A percentile compares a stretch with the other conserved stretches of the same genome.
Conservation (phyloP, 352 stramenopile species). For the Phytophthora hibernalis region DNA sequence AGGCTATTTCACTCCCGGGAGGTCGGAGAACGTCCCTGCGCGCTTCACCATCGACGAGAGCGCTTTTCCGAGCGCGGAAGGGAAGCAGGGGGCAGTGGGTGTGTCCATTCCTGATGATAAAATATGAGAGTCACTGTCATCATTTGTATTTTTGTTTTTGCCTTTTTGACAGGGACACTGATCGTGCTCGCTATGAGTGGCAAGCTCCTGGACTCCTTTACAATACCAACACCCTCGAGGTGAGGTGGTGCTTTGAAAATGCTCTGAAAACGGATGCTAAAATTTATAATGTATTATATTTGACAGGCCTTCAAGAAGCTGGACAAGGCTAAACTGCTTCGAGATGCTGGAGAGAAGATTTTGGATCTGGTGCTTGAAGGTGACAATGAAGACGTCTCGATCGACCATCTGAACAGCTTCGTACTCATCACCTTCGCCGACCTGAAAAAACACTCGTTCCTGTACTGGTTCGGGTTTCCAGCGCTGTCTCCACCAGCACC, state of each 20-base stretch:
- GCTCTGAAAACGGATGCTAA: neutral
- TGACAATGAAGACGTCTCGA: constrained; percentile 12
- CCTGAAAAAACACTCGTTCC: constrained; percentile 93
- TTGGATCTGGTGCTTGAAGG: constrained; percentile 41
- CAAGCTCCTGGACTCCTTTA: constrained; percentile 65
- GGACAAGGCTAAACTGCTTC: constrained; percentile 83
- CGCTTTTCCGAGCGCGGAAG: constrained; percentile 49
- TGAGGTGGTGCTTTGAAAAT: constrained; percentile 20
- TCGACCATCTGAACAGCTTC: constrained; percentile 85
- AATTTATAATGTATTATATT: neutral
- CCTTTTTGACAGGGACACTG: constrained; percentile 26
- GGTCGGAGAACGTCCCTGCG: constrained; percentile 64
- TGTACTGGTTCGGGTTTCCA: constrained; percentile 95
- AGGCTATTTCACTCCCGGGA: constrained; percentile 73
- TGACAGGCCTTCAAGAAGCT: constrained; percentile 82
- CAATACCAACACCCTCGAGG: constrained; percentile 91
- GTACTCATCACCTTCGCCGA: constrained; percentile 93
- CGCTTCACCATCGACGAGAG: constrained; percentile 81
- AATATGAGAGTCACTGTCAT: constrained; percentile 2
- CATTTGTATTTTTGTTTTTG: neutral
- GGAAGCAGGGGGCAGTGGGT: constrained; percentile 2
- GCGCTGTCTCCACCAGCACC: constrained; percentile 59
- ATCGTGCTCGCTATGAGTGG: constrained; percentile 84
- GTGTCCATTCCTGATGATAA: neutral
- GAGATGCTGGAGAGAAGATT: constrained; percentile 46